Base-by-base conservation (phyloP, 139 green algal species). In the Parachlorella kessleri region DNA sequence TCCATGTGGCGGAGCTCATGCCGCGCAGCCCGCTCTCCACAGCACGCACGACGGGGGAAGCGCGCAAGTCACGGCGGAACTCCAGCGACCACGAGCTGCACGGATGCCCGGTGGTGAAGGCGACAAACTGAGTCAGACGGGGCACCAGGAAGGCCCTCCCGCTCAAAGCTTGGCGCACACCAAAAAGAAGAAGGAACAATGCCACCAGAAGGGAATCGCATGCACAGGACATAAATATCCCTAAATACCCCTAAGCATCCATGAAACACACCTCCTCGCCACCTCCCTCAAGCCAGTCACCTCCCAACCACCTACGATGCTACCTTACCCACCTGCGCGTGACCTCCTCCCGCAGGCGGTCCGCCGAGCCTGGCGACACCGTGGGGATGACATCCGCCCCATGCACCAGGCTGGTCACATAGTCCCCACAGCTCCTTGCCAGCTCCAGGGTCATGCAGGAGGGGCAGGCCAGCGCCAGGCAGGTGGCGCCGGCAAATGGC, bases 381-480 rank as follows among this genome's bases (percentile, higher is more conserved):
- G 76, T 87, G 18, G 87, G 88, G 33, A 94, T 83, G n/a, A 97
- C 86, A 81, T 98, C 94, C 3, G 88, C 86, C 32, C 85, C 87
- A 74, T 97, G 90, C 28, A 97, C 78, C 35, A 97, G 53, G 40
- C 79, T 91, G 8, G 92, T 98, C n/a, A 97, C 94, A 81, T 92
- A 96, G 14, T 48, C 67, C 1, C 36, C 69, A 81, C 93, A 97
- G 30, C 82, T 86, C 2, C 80, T 63, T 1, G 93, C 92, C 48
- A 98, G 87, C 81, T 96, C 89, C 70, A 94, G 66, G 4, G 94
- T 98, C 87, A 97, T 93, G 82, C 89, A 94, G 2, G 88, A 87
- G 30, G 94, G 94, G 86, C 93, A 97, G 23, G 94, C 94, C 39
- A 98, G 89, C 10, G 92, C 88, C n/a, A 89, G 70, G 75, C 92